Base-by-base conservation (phyloP, 441 rosid genomes). In the Aquilaria agallochum region DNA sequence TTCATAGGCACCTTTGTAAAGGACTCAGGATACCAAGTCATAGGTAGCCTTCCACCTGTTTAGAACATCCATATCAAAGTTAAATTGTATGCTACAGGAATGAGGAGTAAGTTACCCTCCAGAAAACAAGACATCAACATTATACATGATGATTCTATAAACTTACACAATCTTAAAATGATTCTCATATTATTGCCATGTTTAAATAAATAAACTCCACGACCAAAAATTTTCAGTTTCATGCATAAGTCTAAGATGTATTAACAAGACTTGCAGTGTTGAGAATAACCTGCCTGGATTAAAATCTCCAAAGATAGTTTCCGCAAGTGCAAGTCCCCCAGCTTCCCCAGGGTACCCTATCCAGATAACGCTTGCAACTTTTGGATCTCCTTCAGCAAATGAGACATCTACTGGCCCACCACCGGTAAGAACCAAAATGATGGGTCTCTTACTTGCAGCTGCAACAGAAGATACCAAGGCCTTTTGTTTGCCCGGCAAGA, bases 261-360 rank as follows among this genome's bases (percentile, higher is more conserved):
- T 14, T 50, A 44, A 56, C 7, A 61, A 32, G 55, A 34, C 47
- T 5, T 31, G 36, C 46, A 63, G 55, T 67, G 58, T 46, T 11
- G 48, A 40, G 32, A 31, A 36, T 42, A 40, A 76, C 76, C 5
- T 73, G 83, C 92, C 89, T 76, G 90, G 94, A 78, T 87, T 87
- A 62, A 56, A 70, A 62, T 84, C 78, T 8, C 88, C 90, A 60
- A 82, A 87, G 70, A 87, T 53, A 67, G 80, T 68, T 62, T 84
- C 81, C 27, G 88, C 87, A 3, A 87, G 80, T 32, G 94, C 90
- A 76, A 59, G 76, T 53, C 83, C 88, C 56, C 94, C 94, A 11
- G 90, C 74, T 82, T 87, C 90, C 36, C 94, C 88, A 51, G 88
- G 94, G 68, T 87, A 84, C 40, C 88, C 90, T 60, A 79, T 79